Evolutionary conservation across 2,329 filamentous ascomycete species (phyloP), one percentile per base, ranked within the genome.

Genomic region (Aspergillus sergii): DNA sequence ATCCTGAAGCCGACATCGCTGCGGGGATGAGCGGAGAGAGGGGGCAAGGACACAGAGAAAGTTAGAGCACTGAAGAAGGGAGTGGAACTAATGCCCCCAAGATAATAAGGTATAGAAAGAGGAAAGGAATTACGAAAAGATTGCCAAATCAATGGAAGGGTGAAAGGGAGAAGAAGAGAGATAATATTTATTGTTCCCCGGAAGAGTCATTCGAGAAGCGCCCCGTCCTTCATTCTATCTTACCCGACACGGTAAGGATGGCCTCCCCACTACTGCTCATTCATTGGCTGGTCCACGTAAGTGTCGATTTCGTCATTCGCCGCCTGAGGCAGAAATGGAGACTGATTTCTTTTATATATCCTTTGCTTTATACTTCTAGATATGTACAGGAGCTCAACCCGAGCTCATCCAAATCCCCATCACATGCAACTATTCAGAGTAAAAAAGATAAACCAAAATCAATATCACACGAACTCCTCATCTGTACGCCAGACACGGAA

Each of bases 1-100:
- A 71, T 71, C 70, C 71, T 67, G 76, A 71, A 57, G 73, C 76
- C 73, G 76, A 79, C 76, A 79, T 79, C 76, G 74, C 75, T 76
- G 73, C 66, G 69, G 68, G 69, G 74, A 68, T 66, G 54, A 60
- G 70, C 68, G 72, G 69, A 59, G 64, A 60, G 60, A 69, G 65
- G 67, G 66, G 66, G 64, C 64, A 63, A 68, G 32, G 62, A 39
- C 58, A 46, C 57, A 41, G 39, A 62, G 41, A 39, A 34, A n/a
- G 36, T 57, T 54, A 54, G 57, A 23, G 34, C 34, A 46, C 51
- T 41, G 39, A 36, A 50, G 56, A 30, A 30, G 32, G 28, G 30
- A 39, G 34, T 43, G 45, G 32, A 34, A 19, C 51, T 16, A 58
- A 28, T 23, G 34, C 16, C 21, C 41, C 8, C 14, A 43, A 28